Evolutionary conservation across 2,329 filamentous ascomycete species (phyloP), one percentile per base, ranked within the genome.

Genomic region (Pseudonectria foliicola): DNA sequence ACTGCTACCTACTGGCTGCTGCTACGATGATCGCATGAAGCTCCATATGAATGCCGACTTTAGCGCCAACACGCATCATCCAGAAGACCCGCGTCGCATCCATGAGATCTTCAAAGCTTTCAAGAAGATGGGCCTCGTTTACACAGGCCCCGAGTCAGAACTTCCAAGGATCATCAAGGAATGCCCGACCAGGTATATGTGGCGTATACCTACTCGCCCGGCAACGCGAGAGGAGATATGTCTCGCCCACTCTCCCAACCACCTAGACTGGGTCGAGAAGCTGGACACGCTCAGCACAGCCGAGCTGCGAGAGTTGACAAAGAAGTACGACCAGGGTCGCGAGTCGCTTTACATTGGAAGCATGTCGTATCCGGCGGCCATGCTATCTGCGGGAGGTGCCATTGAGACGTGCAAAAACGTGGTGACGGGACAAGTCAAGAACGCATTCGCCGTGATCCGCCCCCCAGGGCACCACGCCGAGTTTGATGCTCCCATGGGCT

Each of bases 351-450:
- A 92, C 50, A 85, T 94, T 38, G 88, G 90, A 34, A 77, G 76
- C 32, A 75, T 89, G 56, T 93, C 87, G 0, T 90, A 80, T 50
- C 77, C 80, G 28, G 89, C 87, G 23, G 84, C 89, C 1, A 70
- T 85, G 26, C 70, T 98, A 24, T 90, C 92, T 2, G 86, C 85
- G 10, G 92, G 92, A 21, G 90, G 90, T 28, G 89, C 90, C 12
- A 95, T 98, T 43, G 92, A 98, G 62, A 94, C 89, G 1, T 95
- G 89, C 63, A 83, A 89, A 58, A 84, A 85, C n/a, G 87, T 98
- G 4, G 82, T 92, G 15, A 72, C 74, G 3, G 83, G 85, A 4
- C 74, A 78, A 38, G 84, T 95, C 34, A 95, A 93, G 60, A 98
- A 98, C 53, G 88, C 86, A 0, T 92, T 98, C 56, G 92, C 92